Evolutionary conservation across 306 rosid species (phyloP).

Genomic region (Glycine soja): DNA sequence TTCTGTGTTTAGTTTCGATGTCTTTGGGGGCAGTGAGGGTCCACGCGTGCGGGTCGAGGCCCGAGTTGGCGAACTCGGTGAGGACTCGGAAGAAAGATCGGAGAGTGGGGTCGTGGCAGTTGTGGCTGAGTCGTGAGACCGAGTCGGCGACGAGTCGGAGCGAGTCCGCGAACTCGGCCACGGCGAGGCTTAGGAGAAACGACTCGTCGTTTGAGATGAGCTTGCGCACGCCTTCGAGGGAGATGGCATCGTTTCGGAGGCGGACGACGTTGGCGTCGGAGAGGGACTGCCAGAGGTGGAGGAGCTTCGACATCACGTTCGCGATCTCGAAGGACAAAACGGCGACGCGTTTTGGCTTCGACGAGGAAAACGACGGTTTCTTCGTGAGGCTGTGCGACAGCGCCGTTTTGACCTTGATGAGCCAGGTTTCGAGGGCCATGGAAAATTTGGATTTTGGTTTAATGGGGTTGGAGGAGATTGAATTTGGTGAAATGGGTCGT

Average conservation of each 20-base stretch:
- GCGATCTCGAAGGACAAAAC: conserved; percentile 92
- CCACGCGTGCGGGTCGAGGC: conserved; percentile 70
- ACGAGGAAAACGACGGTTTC: conserved; percentile 41
- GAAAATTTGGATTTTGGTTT: not conserved
- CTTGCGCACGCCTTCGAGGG: conserved; percentile 78
- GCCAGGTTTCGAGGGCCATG: conserved; percentile 88
- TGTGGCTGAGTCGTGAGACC: conserved; percentile 57
- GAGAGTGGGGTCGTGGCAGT: conserved; percentile 60
- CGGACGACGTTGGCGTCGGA: conserved; percentile 72
- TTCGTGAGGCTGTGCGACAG: conserved; percentile 61
- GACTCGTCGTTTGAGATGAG: conserved; percentile 83
- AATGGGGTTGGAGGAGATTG: not conserved
- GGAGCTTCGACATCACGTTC: conserved; percentile 87
- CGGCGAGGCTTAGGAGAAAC: conserved; percentile 75
- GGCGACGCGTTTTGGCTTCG: conserved; percentile 55
- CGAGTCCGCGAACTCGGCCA: conserved; percentile 73
- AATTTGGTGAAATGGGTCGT: conserved; percentile 33
- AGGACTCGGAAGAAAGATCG: conserved; percentile 59
- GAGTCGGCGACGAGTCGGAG: conserved; percentile 67
- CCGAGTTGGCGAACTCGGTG: conserved; percentile 74
- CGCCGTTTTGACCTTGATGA: conserved; percentile 74
- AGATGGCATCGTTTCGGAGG: conserved; percentile 70
- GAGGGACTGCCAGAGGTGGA: conserved; percentile 82
- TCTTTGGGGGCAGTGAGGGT: conserved; percentile 60
- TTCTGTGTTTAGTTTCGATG: conserved; percentile 69